Conservation (phyloP, 345 rosid genomes). For the Physaria fendleri region DNA sequence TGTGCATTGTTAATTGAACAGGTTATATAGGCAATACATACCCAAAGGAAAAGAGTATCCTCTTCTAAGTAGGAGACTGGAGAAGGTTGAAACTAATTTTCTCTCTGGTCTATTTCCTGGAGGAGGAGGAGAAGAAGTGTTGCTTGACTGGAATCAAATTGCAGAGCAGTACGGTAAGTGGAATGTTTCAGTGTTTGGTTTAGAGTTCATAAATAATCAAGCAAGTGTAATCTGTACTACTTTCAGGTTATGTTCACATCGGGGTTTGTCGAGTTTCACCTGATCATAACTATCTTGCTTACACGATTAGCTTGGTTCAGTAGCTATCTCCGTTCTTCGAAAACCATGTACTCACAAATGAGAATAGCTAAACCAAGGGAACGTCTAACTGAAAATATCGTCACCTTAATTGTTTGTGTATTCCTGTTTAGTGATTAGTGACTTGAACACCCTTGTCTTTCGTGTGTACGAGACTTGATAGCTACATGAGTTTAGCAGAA, state of each 20-base stretch:
- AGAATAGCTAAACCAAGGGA: background rate
- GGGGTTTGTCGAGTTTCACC: slow-evolving; percentile 89
- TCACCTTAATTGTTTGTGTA: slow-evolving; percentile 44
- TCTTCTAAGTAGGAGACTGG: slow-evolving; percentile 58
- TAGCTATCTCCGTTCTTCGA: slow-evolving; percentile 34
- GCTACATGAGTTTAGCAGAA: slow-evolving; percentile 5
- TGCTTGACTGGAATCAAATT: slow-evolving; percentile 86
- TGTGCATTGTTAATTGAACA: slow-evolving; percentile 19
- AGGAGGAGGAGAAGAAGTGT: slow-evolving; percentile 44
- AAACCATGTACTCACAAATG: slow-evolving; percentile 2
- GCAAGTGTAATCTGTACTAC: background rate
- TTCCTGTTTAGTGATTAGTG: slow-evolving; percentile 31
- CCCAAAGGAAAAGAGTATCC: slow-evolving; percentile 87
- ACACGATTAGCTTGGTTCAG: slow-evolving; percentile 56
- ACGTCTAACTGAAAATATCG: background rate
- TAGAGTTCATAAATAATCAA: background rate
- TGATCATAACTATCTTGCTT: slow-evolving; percentile 76
- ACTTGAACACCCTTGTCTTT: background rate
- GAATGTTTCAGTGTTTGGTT: background rate
- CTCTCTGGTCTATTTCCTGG: slow-evolving; percentile 28
- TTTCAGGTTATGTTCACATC: slow-evolving; percentile 78
- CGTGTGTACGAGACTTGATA: background rate
- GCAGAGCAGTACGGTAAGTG: slow-evolving; percentile 60
- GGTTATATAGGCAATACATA: slow-evolving; percentile 67
- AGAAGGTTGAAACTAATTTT: slow-evolving; percentile 31